phyloP scores from a whole-genome alignment of 2,329 filamentous ascomycete species.

The Trichoderma koningii region DNA sequence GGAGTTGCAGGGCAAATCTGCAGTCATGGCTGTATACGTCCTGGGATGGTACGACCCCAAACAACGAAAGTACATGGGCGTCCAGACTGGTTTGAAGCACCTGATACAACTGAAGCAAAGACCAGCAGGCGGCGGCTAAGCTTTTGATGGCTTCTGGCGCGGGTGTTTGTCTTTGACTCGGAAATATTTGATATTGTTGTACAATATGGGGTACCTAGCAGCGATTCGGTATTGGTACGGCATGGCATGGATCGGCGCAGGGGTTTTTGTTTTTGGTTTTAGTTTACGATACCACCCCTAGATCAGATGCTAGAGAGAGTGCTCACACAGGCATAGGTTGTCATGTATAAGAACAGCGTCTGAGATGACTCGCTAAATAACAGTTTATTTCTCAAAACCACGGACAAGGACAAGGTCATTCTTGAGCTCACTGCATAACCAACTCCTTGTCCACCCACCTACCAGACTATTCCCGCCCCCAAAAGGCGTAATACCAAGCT shows the following conservation, averaged over 20 bases:
- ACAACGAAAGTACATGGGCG: slow-evolving; percentile 47
- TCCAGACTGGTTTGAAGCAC: slow-evolving; percentile 49
- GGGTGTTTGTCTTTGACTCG: slow-evolving; percentile 2
- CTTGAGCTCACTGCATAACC: too few relatives aligned
- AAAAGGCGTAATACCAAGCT: neutral
- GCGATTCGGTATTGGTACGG: slow-evolving; percentile 9
- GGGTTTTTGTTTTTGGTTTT: slow-evolving; percentile 9
- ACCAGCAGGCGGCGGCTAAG: slow-evolving; percentile 37
- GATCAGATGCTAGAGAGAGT: slow-evolving; percentile 22
- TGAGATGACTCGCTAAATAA: too few relatives aligned
- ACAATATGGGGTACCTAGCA: slow-evolving; percentile 18
- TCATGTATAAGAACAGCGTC: neutral
- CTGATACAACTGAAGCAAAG: slow-evolving; percentile 46
- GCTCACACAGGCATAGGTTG: neutral
- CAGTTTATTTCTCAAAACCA: too few relatives aligned
- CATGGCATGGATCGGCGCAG: slow-evolving; percentile 25
- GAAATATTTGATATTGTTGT: slow-evolving; percentile 9
- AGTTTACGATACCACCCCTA: slow-evolving; percentile 24
- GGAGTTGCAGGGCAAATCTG: slow-evolving; percentile 51
- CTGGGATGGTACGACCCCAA: slow-evolving; percentile 59
- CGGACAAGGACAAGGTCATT: too few relatives aligned
- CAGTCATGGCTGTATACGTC: slow-evolving; percentile 54
- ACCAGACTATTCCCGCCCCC: neutral
- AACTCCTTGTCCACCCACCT: too few relatives aligned
- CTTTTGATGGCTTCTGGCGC: neutral